phyloP scores from a whole-genome alignment of 2,329 filamentous ascomycete species.

The Aspergillus sergii region DNA sequence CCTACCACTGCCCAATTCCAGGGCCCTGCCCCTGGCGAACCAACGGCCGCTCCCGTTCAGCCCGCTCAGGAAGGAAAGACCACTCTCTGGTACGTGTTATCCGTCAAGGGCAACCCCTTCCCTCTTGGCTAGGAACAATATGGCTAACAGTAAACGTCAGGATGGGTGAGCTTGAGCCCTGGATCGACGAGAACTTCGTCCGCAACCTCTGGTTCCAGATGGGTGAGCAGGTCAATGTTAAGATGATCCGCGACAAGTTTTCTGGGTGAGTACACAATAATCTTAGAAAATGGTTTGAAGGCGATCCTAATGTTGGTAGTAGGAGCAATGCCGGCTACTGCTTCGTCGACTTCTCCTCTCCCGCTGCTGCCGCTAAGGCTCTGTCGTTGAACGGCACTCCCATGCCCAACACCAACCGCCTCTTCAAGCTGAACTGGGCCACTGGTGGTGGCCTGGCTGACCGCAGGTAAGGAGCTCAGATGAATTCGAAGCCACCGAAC shows the following conservation, averaged over 20 bases:
- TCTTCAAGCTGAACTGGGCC: constrained; percentile 99
- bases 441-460: constrained; percentile 94
- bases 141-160: constrained; percentile 50
- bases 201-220: constrained; percentile 93
- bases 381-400: constrained; percentile 83
- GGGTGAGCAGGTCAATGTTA: constrained; percentile 94
- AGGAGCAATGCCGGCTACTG: constrained; percentile 95
- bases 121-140: background rate
- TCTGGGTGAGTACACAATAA: constrained; percentile 70
- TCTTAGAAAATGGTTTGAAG: constrained; percentile 11
- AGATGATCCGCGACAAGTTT: constrained; percentile 99
- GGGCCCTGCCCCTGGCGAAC: constrained; percentile 49
- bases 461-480: constrained; percentile 65
- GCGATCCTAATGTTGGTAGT: constrained; percentile 46
- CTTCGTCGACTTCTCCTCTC: constrained; percentile 87
- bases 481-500: background rate
- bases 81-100: constrained; percentile 54
- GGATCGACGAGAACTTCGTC: constrained; percentile 99
- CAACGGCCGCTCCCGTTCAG: constrained; percentile 47
- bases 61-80: constrained; percentile 58
- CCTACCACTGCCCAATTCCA: constrained; percentile 55
- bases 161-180: constrained; percentile 99
- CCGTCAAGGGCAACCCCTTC: constrained; percentile 7
- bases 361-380: constrained; percentile 87
- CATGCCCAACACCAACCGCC: constrained; percentile 90